Conservation (phyloP, 108 stramenopile genomes). For the Cyclotella cryptica region DNA sequence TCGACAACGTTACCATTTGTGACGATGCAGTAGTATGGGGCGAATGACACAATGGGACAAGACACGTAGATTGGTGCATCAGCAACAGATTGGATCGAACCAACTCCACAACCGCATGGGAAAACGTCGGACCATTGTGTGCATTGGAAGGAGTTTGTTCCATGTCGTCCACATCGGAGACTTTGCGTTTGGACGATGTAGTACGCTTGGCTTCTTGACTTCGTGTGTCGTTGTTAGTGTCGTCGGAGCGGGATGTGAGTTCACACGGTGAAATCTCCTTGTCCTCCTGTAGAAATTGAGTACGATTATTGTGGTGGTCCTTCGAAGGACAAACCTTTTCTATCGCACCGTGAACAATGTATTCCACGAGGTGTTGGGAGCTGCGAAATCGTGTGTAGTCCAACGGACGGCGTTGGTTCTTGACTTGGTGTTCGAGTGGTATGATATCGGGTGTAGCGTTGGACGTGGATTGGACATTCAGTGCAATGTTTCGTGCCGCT, state of each 20-base stretch:
- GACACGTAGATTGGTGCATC: constrained; percentile 15
- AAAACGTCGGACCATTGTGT: constrained; percentile 2
- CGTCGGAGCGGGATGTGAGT: background rate
- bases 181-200: constrained; percentile 49
- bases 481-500: too few species aligned
- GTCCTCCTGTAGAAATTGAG: background rate
- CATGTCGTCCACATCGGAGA: constrained; percentile 47
- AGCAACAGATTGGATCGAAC: constrained; percentile 40
- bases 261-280: constrained; percentile 8
- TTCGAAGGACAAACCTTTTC: background rate
- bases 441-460: too few species aligned
- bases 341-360: constrained; percentile 16
- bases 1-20: too few species aligned
- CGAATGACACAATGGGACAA: too few species aligned
- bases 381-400: too few species aligned
- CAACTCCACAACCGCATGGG: constrained; percentile 25
- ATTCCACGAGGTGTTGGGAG: constrained; percentile 34
- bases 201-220: background rate
- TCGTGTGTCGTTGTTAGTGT: background rate
- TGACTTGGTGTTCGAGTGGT: too few species aligned
- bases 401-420: too few species aligned
- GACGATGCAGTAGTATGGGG: constrained; percentile 27
- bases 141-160: constrained; percentile 7
- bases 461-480: too few species aligned
- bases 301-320: background rate